A percentile compares a stretch with the other conserved stretches of the same genome.
These are phyloP conservation scores for Eremothecium coryli DNA, from an alignment of 1,139 yeast species.

Conservation along the genomic window DNA sequence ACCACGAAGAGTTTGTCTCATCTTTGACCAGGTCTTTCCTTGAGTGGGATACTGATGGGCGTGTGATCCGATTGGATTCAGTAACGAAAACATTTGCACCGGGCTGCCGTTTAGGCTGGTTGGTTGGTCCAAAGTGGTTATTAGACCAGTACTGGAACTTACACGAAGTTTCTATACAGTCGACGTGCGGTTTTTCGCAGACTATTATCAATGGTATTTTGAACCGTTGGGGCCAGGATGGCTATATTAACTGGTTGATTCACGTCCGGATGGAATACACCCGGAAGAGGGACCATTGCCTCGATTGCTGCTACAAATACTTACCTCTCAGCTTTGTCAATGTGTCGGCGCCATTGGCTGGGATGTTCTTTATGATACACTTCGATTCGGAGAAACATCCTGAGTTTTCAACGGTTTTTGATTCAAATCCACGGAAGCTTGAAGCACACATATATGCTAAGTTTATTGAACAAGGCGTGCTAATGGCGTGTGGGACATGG, in stretches of 20 bases:
- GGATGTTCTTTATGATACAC: conserved; percentile 81
- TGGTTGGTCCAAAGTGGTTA: conserved; percentile 60
- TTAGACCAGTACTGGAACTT: conserved; percentile 62
- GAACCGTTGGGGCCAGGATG: conserved; percentile 65
- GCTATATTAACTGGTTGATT: conserved; percentile 81
- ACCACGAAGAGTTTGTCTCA: conserved; percentile 49
- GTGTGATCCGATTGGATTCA: conserved; percentile 85
- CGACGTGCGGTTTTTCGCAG: conserved; percentile 76
- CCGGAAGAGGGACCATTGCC: conserved; percentile 61
- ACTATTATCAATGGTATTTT: conserved; percentile 54
- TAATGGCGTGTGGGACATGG: conserved; percentile 90
- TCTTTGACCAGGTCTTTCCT: conserved; percentile 72
- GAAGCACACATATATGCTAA: conserved; percentile 59
- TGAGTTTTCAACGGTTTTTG: conserved; percentile 44
- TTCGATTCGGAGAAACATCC: conserved; percentile 78
- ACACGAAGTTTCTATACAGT: conserved; percentile 77
- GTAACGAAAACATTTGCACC: conserved; percentile 92
- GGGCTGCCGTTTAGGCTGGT: conserved; percentile 86
- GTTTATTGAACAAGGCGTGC: conserved; percentile 55
- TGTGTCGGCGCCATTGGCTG: conserved; percentile 73
- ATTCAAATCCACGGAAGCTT: conserved; percentile 47
- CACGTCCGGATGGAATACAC: conserved; percentile 78
- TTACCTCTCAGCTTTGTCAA: conserved; percentile 48
- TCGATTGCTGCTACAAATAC: conserved; percentile 52
- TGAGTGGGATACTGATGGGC: conserved; percentile 74